Conservation (phyloP, 2,329 filamentous ascomycete genomes). For the Fusarium camptoceras region DNA sequence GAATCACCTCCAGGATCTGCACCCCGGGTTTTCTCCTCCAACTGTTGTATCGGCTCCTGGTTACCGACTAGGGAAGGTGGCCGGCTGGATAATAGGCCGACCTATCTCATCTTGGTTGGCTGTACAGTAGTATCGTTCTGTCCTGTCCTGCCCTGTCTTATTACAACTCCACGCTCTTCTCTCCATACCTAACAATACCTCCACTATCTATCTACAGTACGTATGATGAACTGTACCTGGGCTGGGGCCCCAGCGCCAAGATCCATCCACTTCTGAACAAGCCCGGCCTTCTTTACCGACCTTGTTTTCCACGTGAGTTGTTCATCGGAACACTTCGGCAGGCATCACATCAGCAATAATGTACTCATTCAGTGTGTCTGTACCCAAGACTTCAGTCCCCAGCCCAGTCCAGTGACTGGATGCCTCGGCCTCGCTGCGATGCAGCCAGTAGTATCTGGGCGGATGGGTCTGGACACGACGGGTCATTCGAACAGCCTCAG, state of each 20-base stretch:
- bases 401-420: neutral
- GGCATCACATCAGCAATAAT: neutral
- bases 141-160: neutral
- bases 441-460: slow-evolving; percentile 8
- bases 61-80: slow-evolving; percentile 38
- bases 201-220: neutral
- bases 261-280: slow-evolving; percentile 24
- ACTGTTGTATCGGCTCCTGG: slow-evolving; percentile 31
- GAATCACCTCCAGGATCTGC: slow-evolving; percentile 34
- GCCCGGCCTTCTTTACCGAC: slow-evolving; percentile 21
- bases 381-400: neutral
- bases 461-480: slow-evolving; percentile 17
- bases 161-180: neutral
- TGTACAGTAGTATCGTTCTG: neutral
- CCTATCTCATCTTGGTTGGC: neutral
- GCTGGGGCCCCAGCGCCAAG: slow-evolving; percentile 24
- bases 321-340: slow-evolving; percentile 26
- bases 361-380: neutral
- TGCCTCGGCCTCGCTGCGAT: slow-evolving; percentile 12
- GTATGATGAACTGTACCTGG: slow-evolving; percentile 3
- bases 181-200: neutral
- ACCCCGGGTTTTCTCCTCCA: slow-evolving; percentile 45
- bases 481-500: slow-evolving; percentile 12
- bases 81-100: slow-evolving; percentile 21
- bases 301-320: slow-evolving; percentile 25